Evolutionary conservation across 2,329 filamentous ascomycete species (phyloP).

Genomic region (Microsporum audouinii): DNA sequence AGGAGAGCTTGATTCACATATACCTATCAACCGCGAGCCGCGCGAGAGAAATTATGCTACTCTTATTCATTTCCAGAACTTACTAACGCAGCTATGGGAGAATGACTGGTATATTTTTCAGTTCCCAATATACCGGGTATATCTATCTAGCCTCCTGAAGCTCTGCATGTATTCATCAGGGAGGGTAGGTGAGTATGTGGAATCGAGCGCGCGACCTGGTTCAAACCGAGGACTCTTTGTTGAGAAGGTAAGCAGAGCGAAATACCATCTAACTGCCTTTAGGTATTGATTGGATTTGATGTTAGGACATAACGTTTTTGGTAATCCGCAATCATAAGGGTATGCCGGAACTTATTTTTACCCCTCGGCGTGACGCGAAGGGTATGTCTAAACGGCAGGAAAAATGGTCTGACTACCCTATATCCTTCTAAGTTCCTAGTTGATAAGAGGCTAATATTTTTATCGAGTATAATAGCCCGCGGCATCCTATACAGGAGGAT

Average conservation of each 20-base stretch:
- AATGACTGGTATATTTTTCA: slow-evolving; percentile 9
- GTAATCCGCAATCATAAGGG: slow-evolving; percentile 1
- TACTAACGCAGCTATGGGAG: slow-evolving; percentile 8
- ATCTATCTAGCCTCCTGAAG: slow-evolving; percentile 1
- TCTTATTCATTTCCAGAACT: neutral
- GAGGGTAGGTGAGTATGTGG: neutral
- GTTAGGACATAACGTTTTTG: neutral
- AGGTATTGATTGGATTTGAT: no score
- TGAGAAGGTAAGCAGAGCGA: neutral
- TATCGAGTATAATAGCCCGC: no score
- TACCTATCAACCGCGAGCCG: neutral
- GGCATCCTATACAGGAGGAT: no score
- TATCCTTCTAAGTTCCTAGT: no score
- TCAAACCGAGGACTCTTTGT: neutral
- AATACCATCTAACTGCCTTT: no score
- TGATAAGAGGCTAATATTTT: no score
- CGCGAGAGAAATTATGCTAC: neutral
- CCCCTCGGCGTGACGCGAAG: neutral
- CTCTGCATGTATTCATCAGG: neutral
- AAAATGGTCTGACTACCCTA: neutral
- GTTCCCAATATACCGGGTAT: neutral
- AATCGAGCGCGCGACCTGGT: neutral
- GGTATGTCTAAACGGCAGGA: neutral
- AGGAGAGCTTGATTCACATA: neutral
- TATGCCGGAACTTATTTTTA: slow-evolving; percentile 1